These are phyloP conservation scores for Chamaenerion angustifolium DNA, from an alignment of 345 rosid species.

Conservation along the genomic window DNA sequence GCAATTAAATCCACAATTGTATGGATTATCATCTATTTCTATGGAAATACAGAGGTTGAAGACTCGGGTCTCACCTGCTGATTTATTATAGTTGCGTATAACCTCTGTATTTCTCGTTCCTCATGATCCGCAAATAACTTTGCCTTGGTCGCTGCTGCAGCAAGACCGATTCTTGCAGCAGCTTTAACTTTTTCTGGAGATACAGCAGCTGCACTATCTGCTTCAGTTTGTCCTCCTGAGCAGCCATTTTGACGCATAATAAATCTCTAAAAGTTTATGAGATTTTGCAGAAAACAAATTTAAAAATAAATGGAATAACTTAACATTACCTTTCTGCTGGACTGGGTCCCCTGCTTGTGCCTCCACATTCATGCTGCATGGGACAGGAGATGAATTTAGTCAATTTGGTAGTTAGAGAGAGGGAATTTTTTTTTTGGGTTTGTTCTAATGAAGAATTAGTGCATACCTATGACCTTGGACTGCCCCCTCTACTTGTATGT, in stretches of 20 bases:
- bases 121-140: conserved; percentile 98
- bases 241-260: conserved; percentile 8
- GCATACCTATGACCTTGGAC: conserved; percentile 45
- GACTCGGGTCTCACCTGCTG: conserved; percentile 51
- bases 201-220: conserved; percentile 24
- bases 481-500: conserved; percentile 16
- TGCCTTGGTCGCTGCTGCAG: conserved; percentile 93
- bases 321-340: conserved; percentile 34
- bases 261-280: too few relatives aligned
- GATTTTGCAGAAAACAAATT: neutral
- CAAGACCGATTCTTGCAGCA: conserved; percentile 79
- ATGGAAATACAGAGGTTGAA: too few relatives aligned
- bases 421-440: neutral
- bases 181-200: conserved; percentile 57
- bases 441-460: neutral
- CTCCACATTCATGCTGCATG: conserved; percentile 48
- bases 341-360: conserved; percentile 33
- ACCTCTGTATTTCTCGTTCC: conserved; percentile 95
- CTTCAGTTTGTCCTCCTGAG: conserved; percentile 37
- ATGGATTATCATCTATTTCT: too few relatives aligned
- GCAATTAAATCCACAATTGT: too few relatives aligned
- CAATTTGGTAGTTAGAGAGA: neutral
- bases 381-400: conserved; percentile 5
- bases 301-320: neutral
- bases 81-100: conserved; percentile 86